Conservation (phyloP, 495 filamentous ascomycete genomes). For the Penicillium dipodomyicola region DNA sequence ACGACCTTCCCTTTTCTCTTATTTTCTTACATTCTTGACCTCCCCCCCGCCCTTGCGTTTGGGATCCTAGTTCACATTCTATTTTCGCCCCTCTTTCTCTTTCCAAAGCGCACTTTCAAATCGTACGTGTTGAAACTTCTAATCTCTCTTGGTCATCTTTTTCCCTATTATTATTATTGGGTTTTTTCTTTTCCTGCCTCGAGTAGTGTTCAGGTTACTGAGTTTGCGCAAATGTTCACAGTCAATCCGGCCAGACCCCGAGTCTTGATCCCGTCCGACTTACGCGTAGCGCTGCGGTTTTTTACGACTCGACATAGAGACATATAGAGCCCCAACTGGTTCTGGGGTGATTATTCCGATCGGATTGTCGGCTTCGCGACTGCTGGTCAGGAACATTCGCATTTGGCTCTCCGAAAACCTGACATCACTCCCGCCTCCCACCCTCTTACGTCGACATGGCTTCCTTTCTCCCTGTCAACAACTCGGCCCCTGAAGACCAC, state of each 20-base stretch:
- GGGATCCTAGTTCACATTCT: constrained; percentile 17
- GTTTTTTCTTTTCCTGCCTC: not conserved
- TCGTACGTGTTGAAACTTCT: constrained; percentile 23
- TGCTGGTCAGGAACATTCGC: constrained; percentile 18
- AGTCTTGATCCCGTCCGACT: constrained; percentile 24
- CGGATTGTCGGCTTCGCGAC: constrained; percentile 25
- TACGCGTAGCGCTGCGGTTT: constrained; percentile 24
- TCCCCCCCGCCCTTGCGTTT: constrained; percentile 26
- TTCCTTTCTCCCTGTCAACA: constrained; percentile 76
- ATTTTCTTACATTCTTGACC: constrained; percentile 16
- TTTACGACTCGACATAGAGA: constrained; percentile 16
- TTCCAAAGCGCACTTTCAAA: constrained; percentile 12
- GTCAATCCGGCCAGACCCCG: constrained; percentile 23
- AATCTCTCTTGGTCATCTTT: constrained; percentile 6
- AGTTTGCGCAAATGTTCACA: constrained; percentile 26
- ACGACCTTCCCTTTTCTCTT: constrained; percentile 19
- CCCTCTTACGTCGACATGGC: constrained; percentile 45
- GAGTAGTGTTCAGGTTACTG: constrained; percentile 9
- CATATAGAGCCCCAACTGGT: constrained; percentile 19
- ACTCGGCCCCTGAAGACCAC: constrained; percentile 56
- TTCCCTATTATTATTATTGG: constrained; percentile 3
- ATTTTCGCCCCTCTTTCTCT: constrained; percentile 6
- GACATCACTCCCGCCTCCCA: constrained; percentile 44
- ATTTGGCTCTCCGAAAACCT: constrained; percentile 30
- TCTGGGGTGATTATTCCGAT: constrained; percentile 23